These are phyloP conservation scores for Phytophthora colocasiae DNA, from an alignment of 352 stramenopile genomes.

Conservation along the genomic window DNA sequence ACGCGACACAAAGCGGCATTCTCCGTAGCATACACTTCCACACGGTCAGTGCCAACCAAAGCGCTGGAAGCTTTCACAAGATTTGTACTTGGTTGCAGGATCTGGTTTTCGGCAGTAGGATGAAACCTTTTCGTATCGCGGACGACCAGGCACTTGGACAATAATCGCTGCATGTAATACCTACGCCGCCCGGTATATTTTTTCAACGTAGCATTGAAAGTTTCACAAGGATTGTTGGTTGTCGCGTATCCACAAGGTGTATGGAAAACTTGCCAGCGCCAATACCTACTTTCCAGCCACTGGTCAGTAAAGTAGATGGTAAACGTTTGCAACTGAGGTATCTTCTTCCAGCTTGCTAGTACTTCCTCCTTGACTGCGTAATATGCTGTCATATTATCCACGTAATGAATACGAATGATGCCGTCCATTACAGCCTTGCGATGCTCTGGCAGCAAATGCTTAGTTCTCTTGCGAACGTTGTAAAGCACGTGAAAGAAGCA, in stretches of 20 bases:
- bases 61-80: too few relatives aligned
- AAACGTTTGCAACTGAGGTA: neutral
- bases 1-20: too few relatives aligned
- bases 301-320: neutral
- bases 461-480: neutral
- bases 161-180: conserved; percentile 1
- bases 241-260: neutral
- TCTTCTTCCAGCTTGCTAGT: neutral
- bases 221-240: too few relatives aligned
- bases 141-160: conserved; percentile 6
- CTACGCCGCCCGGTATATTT: neutral
- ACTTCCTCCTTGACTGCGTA: neutral
- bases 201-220: neutral
- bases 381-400: neutral
- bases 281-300: neutral
- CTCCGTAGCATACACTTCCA: too few relatives aligned
- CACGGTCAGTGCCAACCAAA: too few relatives aligned
- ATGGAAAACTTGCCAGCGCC: neutral
- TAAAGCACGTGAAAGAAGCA: neutral
- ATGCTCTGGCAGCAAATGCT: neutral
- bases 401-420: neutral
- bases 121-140: too few relatives aligned
- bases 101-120: too few relatives aligned
- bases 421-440: neutral
- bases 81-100: too few relatives aligned